Percentiles rank a stretch among this genome's conserved stretches.
Conservation (phyloP, 805 yeast genomes). For the Debaryomyces castellii region DNA sequence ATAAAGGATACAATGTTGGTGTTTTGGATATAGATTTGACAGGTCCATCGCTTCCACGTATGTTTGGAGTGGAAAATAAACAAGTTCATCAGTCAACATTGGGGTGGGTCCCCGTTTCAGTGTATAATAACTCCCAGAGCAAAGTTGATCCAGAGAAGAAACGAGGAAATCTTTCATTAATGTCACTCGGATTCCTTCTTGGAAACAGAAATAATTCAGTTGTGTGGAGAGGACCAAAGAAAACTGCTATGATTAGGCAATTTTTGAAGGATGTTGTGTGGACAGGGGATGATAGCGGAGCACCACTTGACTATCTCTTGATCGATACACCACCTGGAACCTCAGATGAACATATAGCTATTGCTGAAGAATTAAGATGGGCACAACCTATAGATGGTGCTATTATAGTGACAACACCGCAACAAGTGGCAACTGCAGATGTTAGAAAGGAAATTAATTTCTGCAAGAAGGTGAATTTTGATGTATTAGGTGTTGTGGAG, state of each 20-base stretch:
- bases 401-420: conserved; percentile 94
- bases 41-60: conserved; percentile 94
- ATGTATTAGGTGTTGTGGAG: conserved; percentile 83
- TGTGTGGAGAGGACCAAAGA: conserved; percentile 98
- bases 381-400: conserved; percentile 82
- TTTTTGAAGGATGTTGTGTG: conserved; percentile 88
- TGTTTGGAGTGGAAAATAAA: conserved; percentile 84
- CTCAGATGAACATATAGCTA: conserved; percentile 95
- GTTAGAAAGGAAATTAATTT: conserved; percentile 92
- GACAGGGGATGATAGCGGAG: conserved; percentile 75
- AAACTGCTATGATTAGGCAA: conserved; percentile 96
- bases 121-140: conserved; percentile 15
- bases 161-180: conserved; percentile 54
- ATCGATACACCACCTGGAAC: conserved; percentile 99
- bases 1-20: conserved; percentile 79
- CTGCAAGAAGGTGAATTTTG: conserved; percentile 80
- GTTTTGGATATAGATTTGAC: conserved; percentile 93
- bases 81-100: conserved; percentile 78
- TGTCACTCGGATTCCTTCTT: conserved; percentile 86
- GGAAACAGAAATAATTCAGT: conserved; percentile 85
- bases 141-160: conserved; percentile 9
- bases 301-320: conserved; percentile 64
- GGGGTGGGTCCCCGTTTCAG: conserved; percentile 91
- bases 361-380: conserved; percentile 82
- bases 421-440: conserved; percentile 88